Evolutionary conservation across 2,329 filamentous ascomycete genomes (phyloP).

Genomic region (Lachnellula suecica): DNA sequence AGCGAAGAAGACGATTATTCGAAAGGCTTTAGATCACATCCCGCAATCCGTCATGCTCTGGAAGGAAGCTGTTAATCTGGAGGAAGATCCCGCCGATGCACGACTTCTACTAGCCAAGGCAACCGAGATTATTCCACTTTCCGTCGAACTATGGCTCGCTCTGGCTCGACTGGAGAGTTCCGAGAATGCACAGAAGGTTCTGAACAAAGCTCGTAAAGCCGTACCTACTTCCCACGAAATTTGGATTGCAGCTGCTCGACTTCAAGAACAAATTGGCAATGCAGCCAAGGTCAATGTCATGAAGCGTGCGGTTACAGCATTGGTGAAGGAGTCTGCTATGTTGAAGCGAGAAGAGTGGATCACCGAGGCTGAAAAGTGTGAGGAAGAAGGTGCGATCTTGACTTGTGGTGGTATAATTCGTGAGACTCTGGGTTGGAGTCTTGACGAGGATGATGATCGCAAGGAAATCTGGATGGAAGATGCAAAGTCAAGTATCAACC

Average conservation of each 20-base stretch:
- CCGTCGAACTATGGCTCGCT: conserved; percentile 92
- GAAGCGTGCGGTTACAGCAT: conserved; percentile 85
- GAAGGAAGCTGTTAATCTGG: conserved; percentile 95
- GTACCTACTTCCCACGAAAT: conserved; percentile 92
- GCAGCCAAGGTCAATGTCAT: conserved; percentile 84
- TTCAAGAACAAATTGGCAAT: conserved; percentile 86
- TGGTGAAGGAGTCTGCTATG: conserved; percentile 93
- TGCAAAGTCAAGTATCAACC: conserved; percentile 75
- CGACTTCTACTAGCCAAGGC: conserved; percentile 88
- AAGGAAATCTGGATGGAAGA: conserved; percentile 97
- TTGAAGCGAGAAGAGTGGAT: conserved; percentile 98
- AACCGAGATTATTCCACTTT: conserved; percentile 90
- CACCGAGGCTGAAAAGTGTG: conserved; percentile 87
- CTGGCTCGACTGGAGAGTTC: conserved; percentile 86
- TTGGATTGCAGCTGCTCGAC: conserved; percentile 89
- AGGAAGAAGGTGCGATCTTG: conserved; percentile 82
- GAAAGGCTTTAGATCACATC: conserved; percentile 87
- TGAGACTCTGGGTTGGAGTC: conserved; percentile 87
- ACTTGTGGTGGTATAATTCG: conserved; percentile 89
- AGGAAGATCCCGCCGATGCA: conserved; percentile 87
- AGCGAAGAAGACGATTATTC: conserved; percentile 89
- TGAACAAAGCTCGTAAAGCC: conserved; percentile 93
- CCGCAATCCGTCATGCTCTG: conserved; percentile 95
- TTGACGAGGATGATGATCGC: conserved; percentile 95
- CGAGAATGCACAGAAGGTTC: conserved; percentile 88